Conservation (phyloP, 768 basidiomycete genomes). For the Phlebiopsis flavidoalba region DNA sequence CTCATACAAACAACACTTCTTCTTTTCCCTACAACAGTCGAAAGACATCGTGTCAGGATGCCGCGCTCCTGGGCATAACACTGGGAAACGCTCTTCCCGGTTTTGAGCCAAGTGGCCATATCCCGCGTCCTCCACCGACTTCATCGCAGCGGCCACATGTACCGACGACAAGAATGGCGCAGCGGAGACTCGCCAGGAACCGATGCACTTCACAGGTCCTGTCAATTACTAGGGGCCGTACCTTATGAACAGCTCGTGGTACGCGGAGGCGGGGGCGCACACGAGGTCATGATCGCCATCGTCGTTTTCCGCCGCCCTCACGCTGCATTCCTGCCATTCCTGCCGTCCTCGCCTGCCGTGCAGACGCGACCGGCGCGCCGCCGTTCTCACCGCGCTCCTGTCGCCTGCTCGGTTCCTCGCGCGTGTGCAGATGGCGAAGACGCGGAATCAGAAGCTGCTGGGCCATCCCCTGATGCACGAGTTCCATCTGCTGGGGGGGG, state of each 20-base stretch:
- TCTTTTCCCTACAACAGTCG: neutral
- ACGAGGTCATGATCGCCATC: constrained; percentile 39
- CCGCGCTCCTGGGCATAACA: constrained; percentile 36
- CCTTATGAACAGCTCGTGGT: constrained; percentile 45
- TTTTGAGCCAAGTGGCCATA: constrained; percentile 48
- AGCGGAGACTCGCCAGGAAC: constrained; percentile 41
- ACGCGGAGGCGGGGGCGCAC: constrained; percentile 41
- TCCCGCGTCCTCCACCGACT: constrained; percentile 45
- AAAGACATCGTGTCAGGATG: constrained; percentile 31
- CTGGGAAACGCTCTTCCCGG: constrained; percentile 46
- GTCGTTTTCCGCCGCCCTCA: constrained; percentile 37
- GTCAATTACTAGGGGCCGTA: constrained; percentile 47
- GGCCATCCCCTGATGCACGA: constrained; percentile 45
- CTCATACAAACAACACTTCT: neutral
- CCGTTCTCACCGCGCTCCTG: constrained; percentile 35
- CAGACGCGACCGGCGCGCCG: constrained; percentile 36
- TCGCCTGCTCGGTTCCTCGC: constrained; percentile 42
- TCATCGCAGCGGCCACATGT: constrained; percentile 44
- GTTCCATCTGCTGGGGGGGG: constrained; percentile 27
- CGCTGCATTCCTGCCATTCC: constrained; percentile 45
- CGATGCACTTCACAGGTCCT: constrained; percentile 44
- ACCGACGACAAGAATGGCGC: constrained; percentile 50
- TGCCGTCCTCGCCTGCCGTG: constrained; percentile 31
- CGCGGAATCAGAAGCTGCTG: constrained; percentile 29
- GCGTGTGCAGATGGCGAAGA: constrained; percentile 33